Percentiles rank a stretch among this genome's conserved stretches.
These are phyloP conservation scores for Detonula confervacea DNA, from an alignment of 352 stramenopile species.

Conservation along the genomic window DNA sequence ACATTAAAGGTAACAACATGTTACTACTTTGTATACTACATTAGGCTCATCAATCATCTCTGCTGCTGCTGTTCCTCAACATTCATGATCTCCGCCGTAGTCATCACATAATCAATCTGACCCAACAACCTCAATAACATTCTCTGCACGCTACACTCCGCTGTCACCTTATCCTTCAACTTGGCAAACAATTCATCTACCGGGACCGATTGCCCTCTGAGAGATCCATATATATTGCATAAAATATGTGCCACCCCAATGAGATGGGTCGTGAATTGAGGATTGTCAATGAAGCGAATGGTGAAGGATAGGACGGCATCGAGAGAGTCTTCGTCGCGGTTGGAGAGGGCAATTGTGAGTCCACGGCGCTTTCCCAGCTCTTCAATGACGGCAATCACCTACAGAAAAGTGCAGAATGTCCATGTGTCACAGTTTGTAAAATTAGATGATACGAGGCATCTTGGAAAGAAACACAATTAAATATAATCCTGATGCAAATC, in stretches of 20 bases:
- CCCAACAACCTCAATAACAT: slow-evolving; percentile 67
- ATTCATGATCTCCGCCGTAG: slow-evolving; percentile 30
- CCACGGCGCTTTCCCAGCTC: slow-evolving; percentile 92
- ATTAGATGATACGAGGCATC: not conserved
- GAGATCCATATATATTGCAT: slow-evolving; percentile 92
- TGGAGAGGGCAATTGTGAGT: slow-evolving; percentile 89
- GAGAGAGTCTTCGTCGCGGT: slow-evolving; percentile 93
- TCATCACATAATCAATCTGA: slow-evolving; percentile 74
- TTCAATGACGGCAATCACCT: slow-evolving; percentile 92
- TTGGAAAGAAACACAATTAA: not conserved
- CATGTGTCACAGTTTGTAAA: no score
- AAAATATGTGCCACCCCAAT: slow-evolving; percentile 92
- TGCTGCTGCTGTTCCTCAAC: slow-evolving; percentile 5
- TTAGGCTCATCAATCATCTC: no score
- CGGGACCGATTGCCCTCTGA: slow-evolving; percentile 88
- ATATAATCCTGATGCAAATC: no score
- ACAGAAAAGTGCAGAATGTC: not conserved
- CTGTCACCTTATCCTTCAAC: slow-evolving; percentile 67
- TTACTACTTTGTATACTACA: no score
- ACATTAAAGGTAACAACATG: no score
- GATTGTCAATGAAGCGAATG: slow-evolving; percentile 94
- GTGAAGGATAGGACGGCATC: slow-evolving; percentile 94
- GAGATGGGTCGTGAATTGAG: slow-evolving; percentile 91
- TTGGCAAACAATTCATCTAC: slow-evolving; percentile 95
- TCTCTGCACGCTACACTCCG: slow-evolving; percentile 63